phyloP scores from a whole-genome alignment of 768 basidiomycete species.

The Calvatia gigantea region DNA sequence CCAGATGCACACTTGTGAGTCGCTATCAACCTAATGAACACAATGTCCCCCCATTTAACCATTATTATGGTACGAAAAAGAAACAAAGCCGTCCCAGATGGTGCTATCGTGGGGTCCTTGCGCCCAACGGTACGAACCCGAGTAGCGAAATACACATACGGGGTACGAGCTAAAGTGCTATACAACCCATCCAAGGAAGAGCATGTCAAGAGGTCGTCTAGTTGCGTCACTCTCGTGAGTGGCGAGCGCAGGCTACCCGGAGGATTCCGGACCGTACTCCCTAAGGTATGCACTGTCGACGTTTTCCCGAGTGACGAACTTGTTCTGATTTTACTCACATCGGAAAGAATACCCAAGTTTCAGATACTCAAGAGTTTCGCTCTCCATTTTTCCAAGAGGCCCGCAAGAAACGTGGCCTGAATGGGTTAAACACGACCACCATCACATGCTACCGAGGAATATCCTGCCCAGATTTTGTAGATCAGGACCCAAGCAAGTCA shows the following conservation, averaged over 20 bases:
- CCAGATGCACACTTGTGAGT: constrained; percentile 32
- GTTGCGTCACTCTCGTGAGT: not conserved
- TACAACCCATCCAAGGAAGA: constrained; percentile 14
- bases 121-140: constrained; percentile 12
- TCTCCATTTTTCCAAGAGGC: constrained; percentile 7
- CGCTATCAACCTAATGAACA: not conserved
- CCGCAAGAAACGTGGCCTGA: constrained; percentile 8
- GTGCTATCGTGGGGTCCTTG: constrained; percentile 19
- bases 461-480: constrained; percentile 18
- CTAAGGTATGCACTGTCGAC: constrained; percentile 1
- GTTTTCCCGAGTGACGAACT: not conserved
- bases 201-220: constrained; percentile 5
- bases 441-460: constrained; percentile 22
- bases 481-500: constrained; percentile 19
- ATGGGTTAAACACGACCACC: constrained; percentile 1
- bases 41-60: too few species aligned
- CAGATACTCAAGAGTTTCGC: constrained; percentile 21
- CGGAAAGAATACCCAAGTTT: constrained; percentile 19
- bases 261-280: constrained; percentile 13
- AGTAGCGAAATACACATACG: constrained; percentile 17
- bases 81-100: constrained; percentile 24
- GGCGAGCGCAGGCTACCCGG: constrained; percentile 8
- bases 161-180: constrained; percentile 1
- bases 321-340: not conserved
- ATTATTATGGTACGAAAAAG: too few species aligned